Evolutionary conservation across 495 filamentous ascomycete species (phyloP).

Genomic region (Elasticomyces elasticus): DNA sequence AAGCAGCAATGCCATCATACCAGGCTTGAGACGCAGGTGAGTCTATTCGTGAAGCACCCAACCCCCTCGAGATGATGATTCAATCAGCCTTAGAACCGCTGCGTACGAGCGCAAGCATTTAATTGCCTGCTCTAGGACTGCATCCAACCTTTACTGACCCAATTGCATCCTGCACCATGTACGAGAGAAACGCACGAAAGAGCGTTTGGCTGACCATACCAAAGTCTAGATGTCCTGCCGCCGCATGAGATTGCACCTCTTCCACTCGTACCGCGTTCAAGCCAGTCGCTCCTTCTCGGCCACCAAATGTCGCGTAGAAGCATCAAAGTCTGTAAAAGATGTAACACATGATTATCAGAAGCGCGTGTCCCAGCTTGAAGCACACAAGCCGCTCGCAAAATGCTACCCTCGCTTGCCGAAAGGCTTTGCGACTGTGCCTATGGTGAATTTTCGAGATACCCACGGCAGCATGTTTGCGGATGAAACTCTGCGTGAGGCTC

Average conservation of each 20-base stretch:
- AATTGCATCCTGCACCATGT: too few relatives aligned
- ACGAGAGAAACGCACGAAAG: not conserved
- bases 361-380: constrained; percentile 13
- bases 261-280: constrained; percentile 13
- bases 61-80: too few relatives aligned
- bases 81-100: too few relatives aligned
- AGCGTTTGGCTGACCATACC: too few relatives aligned
- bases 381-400: not conserved
- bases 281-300: not conserved
- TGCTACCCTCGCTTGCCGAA: constrained; percentile 12
- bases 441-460: not conserved
- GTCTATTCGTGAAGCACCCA: too few relatives aligned
- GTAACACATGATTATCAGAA: constrained; percentile 19
- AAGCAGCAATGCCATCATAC: too few relatives aligned
- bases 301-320: not conserved
- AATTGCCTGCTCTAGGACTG: too few relatives aligned
- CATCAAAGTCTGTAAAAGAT: not conserved
- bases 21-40: too few relatives aligned
- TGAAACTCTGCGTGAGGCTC: not conserved
- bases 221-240: too few relatives aligned
- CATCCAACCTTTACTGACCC: too few relatives aligned
- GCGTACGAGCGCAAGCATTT: too few relatives aligned
- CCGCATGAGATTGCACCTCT: not conserved
- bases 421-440: not conserved
- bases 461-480: not conserved